Evolutionary conservation across 352 stramenopile species (phyloP).

Genomic region (Globisporangium heterothallicum): DNA sequence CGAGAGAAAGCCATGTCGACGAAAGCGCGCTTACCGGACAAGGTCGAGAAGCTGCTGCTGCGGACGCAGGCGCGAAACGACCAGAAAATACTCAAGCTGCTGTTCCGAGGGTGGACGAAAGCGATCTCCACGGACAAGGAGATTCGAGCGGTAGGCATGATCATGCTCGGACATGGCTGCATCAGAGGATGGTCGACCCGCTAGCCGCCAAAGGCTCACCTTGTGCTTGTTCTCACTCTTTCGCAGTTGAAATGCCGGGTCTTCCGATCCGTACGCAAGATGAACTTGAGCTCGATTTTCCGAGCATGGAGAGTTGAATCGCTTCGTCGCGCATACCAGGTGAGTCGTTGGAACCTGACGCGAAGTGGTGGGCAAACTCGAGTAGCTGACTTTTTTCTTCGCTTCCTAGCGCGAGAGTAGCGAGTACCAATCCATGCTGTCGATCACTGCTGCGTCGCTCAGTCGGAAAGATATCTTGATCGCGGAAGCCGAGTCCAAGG

Average conservation of each 20-base stretch:
- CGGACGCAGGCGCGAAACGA: slow-evolving; percentile 15
- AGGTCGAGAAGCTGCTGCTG: slow-evolving; percentile 35
- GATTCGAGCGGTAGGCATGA: slow-evolving; percentile 37
- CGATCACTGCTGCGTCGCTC: slow-evolving; percentile 62
- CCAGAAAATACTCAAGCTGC: slow-evolving; percentile 18
- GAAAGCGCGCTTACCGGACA: slow-evolving; percentile 36
- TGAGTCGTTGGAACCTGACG: slow-evolving; percentile 3
- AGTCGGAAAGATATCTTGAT: slow-evolving; percentile 76
- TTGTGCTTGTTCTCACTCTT: background rate
- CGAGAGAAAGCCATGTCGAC: slow-evolving; percentile 35
- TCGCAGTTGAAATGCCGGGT: slow-evolving; percentile 52
- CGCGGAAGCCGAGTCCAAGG: slow-evolving; percentile 52
- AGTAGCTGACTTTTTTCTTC: background rate
- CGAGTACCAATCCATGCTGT: slow-evolving; percentile 81
- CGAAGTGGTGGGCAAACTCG: no score
- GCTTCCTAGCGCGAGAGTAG: slow-evolving; percentile 41
- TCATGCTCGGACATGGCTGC: no score
- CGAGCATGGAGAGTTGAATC: slow-evolving; percentile 70
- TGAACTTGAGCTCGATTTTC: slow-evolving; percentile 56
- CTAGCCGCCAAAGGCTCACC: background rate
- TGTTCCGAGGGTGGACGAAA: slow-evolving; percentile 48
- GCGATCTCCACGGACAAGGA: slow-evolving; percentile 31
- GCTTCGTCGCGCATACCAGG: slow-evolving; percentile 58
- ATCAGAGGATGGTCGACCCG: background rate
- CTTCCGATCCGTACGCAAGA: slow-evolving; percentile 47